Conservation (phyloP, 2,329 filamentous ascomycete genomes). For the Colletotrichum coccodes region DNA sequence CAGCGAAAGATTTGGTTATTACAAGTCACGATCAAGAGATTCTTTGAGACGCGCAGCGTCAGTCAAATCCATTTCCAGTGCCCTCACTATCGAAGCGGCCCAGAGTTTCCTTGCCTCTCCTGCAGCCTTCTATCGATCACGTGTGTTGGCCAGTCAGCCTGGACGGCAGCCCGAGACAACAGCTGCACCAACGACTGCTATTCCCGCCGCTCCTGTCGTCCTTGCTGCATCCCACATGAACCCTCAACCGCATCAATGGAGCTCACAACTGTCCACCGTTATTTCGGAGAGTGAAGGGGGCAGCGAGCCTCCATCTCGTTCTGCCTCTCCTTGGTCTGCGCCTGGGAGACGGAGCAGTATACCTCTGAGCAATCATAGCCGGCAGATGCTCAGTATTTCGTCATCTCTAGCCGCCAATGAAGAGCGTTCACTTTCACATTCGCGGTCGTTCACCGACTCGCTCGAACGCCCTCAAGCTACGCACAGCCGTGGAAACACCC, state of each 20-base stretch:
- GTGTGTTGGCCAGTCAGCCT: constrained; percentile 42
- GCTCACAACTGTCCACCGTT: constrained; percentile 72
- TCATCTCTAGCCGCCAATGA: constrained; percentile 60
- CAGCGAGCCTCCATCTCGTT: constrained; percentile 60
- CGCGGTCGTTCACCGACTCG: constrained; percentile 54
- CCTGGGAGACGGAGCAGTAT: constrained; percentile 60
- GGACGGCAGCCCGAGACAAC: constrained; percentile 42
- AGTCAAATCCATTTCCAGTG: constrained; percentile 64
- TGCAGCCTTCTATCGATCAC: constrained; percentile 50
- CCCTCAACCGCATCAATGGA: constrained; percentile 67
- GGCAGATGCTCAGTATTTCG: constrained; percentile 67
- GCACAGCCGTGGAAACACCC: constrained; percentile 51
- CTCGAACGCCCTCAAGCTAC: constrained; percentile 60
- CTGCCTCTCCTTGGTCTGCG: constrained; percentile 55
- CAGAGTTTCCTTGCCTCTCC: constrained; percentile 50
- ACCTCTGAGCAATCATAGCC: constrained; percentile 61
- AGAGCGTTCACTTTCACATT: constrained; percentile 50
- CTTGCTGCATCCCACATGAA: constrained; percentile 49
- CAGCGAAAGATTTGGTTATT: constrained; percentile 59
- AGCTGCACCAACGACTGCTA: constrained; percentile 33
- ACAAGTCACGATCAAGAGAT: constrained; percentile 62
- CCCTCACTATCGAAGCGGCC: constrained; percentile 60
- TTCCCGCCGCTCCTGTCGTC: not conserved
- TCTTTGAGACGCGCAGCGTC: constrained; percentile 61
- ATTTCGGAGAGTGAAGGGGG: constrained; percentile 68